Evolutionary conservation across 1,284 basidiomycete species (phyloP).

Genomic region (Entoloma clypeatum): DNA sequence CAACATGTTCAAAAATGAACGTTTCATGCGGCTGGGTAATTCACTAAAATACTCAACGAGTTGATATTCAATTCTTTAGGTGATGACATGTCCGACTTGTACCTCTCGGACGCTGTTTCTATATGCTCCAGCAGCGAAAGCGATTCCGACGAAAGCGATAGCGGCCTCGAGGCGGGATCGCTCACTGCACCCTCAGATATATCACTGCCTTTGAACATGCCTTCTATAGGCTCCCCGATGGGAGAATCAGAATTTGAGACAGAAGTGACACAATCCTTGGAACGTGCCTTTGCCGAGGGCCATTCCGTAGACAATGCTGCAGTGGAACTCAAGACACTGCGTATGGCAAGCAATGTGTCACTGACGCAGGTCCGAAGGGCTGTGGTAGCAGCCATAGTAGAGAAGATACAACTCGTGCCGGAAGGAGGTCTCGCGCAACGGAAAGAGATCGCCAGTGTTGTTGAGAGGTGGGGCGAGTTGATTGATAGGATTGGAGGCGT

Average conservation of each 20-base stretch:
- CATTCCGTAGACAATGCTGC: slow-evolving; percentile 90
- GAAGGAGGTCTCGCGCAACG: slow-evolving; percentile 53
- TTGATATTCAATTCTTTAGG: slow-evolving; percentile 36
- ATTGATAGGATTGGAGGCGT: slow-evolving; percentile 74
- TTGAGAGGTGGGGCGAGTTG: slow-evolving; percentile 68
- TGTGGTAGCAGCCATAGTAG: slow-evolving; percentile 72
- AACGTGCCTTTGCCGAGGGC: slow-evolving; percentile 86
- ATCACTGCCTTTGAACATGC: slow-evolving; percentile 31
- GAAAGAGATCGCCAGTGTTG: slow-evolving; percentile 53
- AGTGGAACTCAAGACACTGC: slow-evolving; percentile 89
- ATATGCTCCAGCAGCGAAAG: slow-evolving; percentile 29
- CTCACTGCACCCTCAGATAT: slow-evolving; percentile 39
- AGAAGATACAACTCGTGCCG: slow-evolving; percentile 56
- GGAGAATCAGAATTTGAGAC: slow-evolving; percentile 69
- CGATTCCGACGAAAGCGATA: slow-evolving; percentile 31
- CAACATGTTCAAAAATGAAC: slow-evolving; percentile 59
- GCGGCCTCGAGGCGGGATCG: slow-evolving; percentile 32
- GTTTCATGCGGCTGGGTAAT: slow-evolving; percentile 69
- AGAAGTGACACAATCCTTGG: slow-evolving; percentile 79
- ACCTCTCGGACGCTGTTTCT: slow-evolving; percentile 56
- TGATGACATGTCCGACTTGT: slow-evolving; percentile 56
- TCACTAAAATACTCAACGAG: not conserved
- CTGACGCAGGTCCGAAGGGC: slow-evolving; percentile 74
- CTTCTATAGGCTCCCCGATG: slow-evolving; percentile 35
- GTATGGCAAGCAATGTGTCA: slow-evolving; percentile 91